phyloP scores from a whole-genome alignment of 305 asterid genomes.

The Ilex paraguariensis region DNA sequence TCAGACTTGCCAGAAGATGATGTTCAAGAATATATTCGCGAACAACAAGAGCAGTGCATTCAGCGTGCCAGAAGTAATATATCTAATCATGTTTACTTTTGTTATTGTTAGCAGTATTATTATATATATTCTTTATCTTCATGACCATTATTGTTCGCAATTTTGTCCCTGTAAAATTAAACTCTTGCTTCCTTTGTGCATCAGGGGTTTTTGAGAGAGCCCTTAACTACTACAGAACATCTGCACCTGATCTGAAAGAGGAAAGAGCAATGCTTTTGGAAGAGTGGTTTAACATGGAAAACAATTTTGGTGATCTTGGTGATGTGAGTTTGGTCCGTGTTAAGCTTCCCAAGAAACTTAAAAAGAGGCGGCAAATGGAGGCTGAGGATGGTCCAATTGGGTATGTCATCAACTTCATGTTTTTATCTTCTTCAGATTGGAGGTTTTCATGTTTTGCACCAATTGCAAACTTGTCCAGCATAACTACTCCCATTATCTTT shows the following conservation, averaged over 20 bases:
- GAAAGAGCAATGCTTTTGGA: constrained; percentile 91
- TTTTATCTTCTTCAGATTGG: not conserved
- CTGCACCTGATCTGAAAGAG: constrained; percentile 86
- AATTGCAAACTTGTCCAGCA: too few species aligned
- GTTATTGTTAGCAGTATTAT: not conserved
- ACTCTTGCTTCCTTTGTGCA: constrained; percentile 6
- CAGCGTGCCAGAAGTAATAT: constrained; percentile 72
- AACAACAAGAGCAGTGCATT: constrained; percentile 49
- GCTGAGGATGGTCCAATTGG: constrained; percentile 83
- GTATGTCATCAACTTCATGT: constrained; percentile 30
- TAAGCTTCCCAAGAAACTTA: constrained; percentile 89
- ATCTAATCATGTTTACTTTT: not conserved
- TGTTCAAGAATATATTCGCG: constrained; percentile 6
- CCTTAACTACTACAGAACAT: constrained; percentile 57
- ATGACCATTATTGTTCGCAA: not conserved
- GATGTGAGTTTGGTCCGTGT: constrained; percentile 59
- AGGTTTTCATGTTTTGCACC: too few species aligned
- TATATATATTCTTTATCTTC: not conserved
- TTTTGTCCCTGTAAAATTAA: not conserved
- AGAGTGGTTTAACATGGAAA: constrained; percentile 82
- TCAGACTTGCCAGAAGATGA: constrained; percentile 46
- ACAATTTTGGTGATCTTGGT: constrained; percentile 73
- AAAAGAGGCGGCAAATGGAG: constrained; percentile 79
- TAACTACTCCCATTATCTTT: too few species aligned
- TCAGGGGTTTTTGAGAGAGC: constrained; percentile 82